Evolutionary conservation across 169 alveolate genomes (phyloP), one percentile per base, ranked within the genome.

Genomic region (Amoebophrya sp.): DNA sequence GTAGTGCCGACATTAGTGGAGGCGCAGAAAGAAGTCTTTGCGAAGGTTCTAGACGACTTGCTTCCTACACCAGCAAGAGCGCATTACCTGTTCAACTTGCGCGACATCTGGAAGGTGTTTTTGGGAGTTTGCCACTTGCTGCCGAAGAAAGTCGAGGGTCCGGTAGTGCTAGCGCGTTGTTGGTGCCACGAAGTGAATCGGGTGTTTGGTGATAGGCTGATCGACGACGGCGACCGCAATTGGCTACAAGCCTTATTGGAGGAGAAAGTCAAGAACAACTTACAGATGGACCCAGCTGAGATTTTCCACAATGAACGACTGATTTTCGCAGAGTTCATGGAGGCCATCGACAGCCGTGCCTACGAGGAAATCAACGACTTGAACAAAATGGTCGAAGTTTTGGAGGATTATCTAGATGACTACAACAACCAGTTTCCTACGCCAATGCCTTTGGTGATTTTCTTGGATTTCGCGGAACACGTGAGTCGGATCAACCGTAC

Each of bases 391-490:
- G 76, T 90, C 3, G 94, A 92, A 36, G 77, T 92, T 91, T 96
- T 97, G 76, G 97, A 96, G 89, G 98, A 96, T 33, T 96, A 95
- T 93, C 93, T 97, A 93, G 98, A 97, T 41, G 98, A 96, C 55
- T 97, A 96, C 93, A 97, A 97, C 93, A 96, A 95, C 90, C 92
- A 89, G 33, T 89, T 89, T 53, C 96, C 96, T 93, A 96, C 95
- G 65, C 96, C 94, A 93, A 97, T 97, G 99, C 97, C 97, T 29
- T 93, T 97, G 77, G 98, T 97, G 54, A 97, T 97, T 98, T 97
- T 97, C 95, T 95, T 97, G 90, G 99, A 97, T 95, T 98, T 98
- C 40, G 97, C 98, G 91, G 98, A 97, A 90, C 99, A 97, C 93
- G 97, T 97, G 65, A 95, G 98, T 1, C 95, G 98, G 89, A 97